These are phyloP conservation scores for Trebouxia sp. DNA, from an alignment of 139 green algal genomes.

Conservation along the genomic window DNA sequence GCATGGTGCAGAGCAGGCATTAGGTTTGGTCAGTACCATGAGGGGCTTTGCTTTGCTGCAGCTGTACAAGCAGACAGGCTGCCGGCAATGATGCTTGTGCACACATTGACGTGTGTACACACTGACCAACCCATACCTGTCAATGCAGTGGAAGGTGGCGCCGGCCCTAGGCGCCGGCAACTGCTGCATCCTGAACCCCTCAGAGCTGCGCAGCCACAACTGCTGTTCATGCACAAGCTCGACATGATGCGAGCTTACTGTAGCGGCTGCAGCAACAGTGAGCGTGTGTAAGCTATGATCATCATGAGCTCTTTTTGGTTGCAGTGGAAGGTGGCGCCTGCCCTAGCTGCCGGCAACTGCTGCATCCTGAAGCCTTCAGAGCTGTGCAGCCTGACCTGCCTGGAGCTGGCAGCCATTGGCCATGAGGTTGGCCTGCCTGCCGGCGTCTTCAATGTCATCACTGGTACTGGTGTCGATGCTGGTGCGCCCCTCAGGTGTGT, in stretches of 20 bases:
- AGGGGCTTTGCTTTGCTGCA: no score
- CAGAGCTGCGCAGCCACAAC: neutral
- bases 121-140: no score
- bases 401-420: slow-evolving; percentile 81
- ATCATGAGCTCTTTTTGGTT: neutral
- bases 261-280: no score
- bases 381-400: slow-evolving; percentile 77
- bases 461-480: slow-evolving; percentile 57
- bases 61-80: no score
- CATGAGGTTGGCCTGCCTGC: slow-evolving; percentile 67
- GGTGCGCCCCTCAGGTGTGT: slow-evolving; percentile 62
- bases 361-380: slow-evolving; percentile 85
- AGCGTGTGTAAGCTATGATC: no score
- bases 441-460: slow-evolving; percentile 83
- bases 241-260: neutral
- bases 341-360: slow-evolving; percentile 82
- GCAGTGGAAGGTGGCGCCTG: slow-evolving; percentile 87
- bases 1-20: no score
- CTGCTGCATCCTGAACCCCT: neutral
- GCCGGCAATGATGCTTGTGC: no score
- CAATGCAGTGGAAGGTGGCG: no score
- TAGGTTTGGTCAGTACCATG: no score
- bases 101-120: no score
- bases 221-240: neutral
- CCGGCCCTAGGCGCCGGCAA: neutral